Conservation (phyloP, 73 alveolate species). For the Paramecium caudatum region DNA sequence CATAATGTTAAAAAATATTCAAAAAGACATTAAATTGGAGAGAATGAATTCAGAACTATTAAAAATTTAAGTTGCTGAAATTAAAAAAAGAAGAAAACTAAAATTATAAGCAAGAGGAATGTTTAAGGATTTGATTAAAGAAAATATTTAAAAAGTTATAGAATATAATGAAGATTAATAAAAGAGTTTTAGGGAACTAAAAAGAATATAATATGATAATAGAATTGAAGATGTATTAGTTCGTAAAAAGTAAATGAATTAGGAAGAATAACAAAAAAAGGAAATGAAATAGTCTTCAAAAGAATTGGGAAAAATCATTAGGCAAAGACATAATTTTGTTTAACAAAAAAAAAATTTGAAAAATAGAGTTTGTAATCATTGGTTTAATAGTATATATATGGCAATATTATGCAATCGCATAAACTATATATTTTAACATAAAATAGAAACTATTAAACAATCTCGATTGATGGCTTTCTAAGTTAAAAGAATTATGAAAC, state of each 20-base stretch:
- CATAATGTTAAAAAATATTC: neutral
- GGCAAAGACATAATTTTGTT: neutral
- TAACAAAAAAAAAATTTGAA: neutral
- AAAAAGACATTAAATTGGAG: neutral
- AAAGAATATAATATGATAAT: constrained; percentile 7
- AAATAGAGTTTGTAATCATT: constrained; percentile 49
- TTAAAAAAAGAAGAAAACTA: constrained; percentile 38
- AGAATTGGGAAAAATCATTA: neutral
- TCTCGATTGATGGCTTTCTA: constrained; percentile 62
- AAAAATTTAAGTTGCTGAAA: constrained; percentile 43
- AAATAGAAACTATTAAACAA: constrained; percentile 30
- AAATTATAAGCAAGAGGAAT: constrained; percentile 23
- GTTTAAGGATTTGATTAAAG: constrained; percentile 47
- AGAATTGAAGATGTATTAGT: constrained; percentile 52
- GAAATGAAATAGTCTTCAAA: neutral
- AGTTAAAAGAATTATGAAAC: constrained; percentile 60
- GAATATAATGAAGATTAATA: constrained; percentile 26
- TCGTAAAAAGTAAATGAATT: neutral
- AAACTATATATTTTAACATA: neutral
- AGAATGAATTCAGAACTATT: constrained; percentile 37
- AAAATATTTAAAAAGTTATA: constrained; percentile 11
- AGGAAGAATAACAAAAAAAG: neutral
- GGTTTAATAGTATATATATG: neutral
- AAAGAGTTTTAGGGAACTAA: constrained; percentile 45
- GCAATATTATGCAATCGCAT: neutral